Evolutionary conservation across 352 stramenopile species (phyloP).

Genomic region (Pythium apleroticum): DNA sequence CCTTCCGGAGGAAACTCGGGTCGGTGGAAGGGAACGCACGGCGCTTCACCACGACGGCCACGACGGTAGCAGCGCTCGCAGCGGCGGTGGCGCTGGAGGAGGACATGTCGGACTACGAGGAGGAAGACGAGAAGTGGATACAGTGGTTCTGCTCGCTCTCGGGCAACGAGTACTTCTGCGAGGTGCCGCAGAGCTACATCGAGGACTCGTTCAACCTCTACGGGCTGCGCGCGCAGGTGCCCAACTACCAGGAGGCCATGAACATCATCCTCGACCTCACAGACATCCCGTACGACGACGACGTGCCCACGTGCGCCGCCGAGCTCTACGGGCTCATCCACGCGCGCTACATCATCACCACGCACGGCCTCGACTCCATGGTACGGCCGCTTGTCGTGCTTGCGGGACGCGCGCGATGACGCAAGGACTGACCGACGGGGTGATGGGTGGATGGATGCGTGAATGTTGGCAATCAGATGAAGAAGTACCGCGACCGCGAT

Average conservation of each 20-base stretch:
- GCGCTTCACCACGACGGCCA: constrained; percentile 17
- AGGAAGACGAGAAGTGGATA: constrained; percentile 92
- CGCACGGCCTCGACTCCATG: constrained; percentile 87
- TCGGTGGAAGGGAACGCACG: constrained; percentile 15
- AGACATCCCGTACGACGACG: constrained; percentile 88
- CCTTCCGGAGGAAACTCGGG: constrained; percentile 15
- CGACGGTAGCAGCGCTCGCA: constrained; percentile 20
- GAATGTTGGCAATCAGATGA: constrained; percentile 44
- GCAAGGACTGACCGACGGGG: not conserved
- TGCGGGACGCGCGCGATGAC: not conserved
- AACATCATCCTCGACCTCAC: constrained; percentile 93
- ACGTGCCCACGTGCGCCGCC: constrained; percentile 82
- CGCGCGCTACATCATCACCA: constrained; percentile 89
- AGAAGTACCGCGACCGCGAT: constrained; percentile 88
- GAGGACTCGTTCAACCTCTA: constrained; percentile 95
- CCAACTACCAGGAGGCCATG: constrained; percentile 89
- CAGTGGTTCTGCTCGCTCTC: constrained; percentile 93
- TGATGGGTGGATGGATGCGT: too few relatives aligned
- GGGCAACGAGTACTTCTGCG: constrained; percentile 92
- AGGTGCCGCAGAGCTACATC: constrained; percentile 92
- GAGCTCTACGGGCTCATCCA: constrained; percentile 91
- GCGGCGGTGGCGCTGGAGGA: constrained; percentile 30
- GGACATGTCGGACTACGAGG: constrained; percentile 88
- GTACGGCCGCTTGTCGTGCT: constrained; percentile 37
- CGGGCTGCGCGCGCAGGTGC: constrained; percentile 84